phyloP scores from a whole-genome alignment of 2,329 filamentous ascomycete genomes.

The Aspergillus sp. region DNA sequence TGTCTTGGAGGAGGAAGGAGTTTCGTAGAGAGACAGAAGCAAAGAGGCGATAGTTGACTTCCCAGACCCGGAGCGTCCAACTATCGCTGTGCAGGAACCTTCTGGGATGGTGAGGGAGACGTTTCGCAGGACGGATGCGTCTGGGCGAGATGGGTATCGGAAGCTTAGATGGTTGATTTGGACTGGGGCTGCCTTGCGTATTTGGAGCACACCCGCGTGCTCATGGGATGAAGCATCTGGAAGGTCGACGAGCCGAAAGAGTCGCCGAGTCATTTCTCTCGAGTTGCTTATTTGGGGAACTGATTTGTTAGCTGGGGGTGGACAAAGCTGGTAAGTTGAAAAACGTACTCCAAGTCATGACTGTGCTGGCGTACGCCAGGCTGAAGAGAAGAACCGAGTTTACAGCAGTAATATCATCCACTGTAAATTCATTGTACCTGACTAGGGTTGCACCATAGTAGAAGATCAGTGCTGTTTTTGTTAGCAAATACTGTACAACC shows the following conservation, averaged over 20 bases:
- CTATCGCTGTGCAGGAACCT: slow-evolving; percentile 71
- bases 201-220: slow-evolving; percentile 48
- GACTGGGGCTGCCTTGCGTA: slow-evolving; percentile 50
- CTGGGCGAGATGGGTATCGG: slow-evolving; percentile 63
- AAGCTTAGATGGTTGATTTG: slow-evolving; percentile 67
- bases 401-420: slow-evolving; percentile 67
- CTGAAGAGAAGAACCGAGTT: slow-evolving; percentile 83
- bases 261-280: slow-evolving; percentile 67
- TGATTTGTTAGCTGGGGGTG: slow-evolving; percentile 17
- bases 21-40: slow-evolving; percentile 68
- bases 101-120: slow-evolving; percentile 65
- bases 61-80: slow-evolving; percentile 82
- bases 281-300: slow-evolving; percentile 78
- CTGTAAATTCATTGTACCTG: slow-evolving; percentile 48
- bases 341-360: slow-evolving; percentile 61
- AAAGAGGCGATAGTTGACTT: slow-evolving; percentile 82
- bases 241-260: slow-evolving; percentile 69
- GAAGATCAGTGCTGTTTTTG: slow-evolving; percentile 66
- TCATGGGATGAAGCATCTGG: slow-evolving; percentile 58
- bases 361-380: slow-evolving; percentile 68
- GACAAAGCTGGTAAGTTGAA: neutral
- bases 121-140: slow-evolving; percentile 57
- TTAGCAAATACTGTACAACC: neutral
- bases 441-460: slow-evolving; percentile 75
- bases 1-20: slow-evolving; percentile 25